Evolutionary conservation across 371 early-diverging fungal species (phyloP), one percentile per base, ranked within the genome.

Genomic region (Globomyces sp.): DNA sequence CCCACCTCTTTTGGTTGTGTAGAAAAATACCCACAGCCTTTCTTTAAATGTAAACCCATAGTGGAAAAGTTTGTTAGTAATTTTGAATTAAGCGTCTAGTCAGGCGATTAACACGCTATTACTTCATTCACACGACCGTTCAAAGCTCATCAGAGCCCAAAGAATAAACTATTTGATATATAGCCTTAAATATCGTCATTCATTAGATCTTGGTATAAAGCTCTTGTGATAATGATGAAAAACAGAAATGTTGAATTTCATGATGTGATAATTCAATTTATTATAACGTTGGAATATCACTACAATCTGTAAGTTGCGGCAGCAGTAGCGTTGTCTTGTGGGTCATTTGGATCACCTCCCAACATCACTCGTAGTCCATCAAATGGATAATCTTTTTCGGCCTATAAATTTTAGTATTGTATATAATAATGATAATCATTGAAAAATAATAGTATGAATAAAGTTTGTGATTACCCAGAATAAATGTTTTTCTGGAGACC

Each of bases 321-420:
- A 3, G 58, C 58, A 45, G 24, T 24, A 13, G 44, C 24, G 9
- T 41, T 75, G 63, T 80, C 83, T 42, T 66, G 50, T 34, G 63
- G 47, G 59, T 80, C 64, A 40, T 73, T 60, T 36, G 83, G 81
- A 59, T 83, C 80, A 9, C 74, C 78, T 51, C 83, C 83, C 0
- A 80, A 66, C 64, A 77, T 79, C 39, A 83, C 67, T 4, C 80
- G 76, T 34, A 83, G 68, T n/a, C 81, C 81, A 58, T 80, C 71
- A 63, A 62, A 77, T 3, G 83, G 83, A 62, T 71, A 80, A 60
- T 78, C 78, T 65, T 73, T 73, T 36, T 70, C 72, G 24, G 79
- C 71, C 81, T 80, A 61, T n/a, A 4, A 64, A 47, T 53, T 58
- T 40, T 6, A 55, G 58, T 40, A 69, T 39, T 24, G 24, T 24